Base-by-base conservation (phyloP, 495 filamentous ascomycete species). In the Annulohypoxylon stygium region DNA sequence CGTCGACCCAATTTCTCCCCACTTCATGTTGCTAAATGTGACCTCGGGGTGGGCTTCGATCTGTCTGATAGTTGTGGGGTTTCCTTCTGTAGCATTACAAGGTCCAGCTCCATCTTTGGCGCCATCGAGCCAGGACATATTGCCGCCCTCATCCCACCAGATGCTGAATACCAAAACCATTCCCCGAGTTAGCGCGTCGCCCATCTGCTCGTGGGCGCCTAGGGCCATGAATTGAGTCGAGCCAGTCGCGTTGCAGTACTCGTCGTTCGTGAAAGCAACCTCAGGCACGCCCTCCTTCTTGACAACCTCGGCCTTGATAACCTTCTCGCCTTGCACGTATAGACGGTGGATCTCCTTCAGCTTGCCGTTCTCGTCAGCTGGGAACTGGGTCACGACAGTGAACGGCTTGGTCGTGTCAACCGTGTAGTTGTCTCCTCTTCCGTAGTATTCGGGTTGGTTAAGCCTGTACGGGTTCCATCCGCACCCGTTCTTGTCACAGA, bases 321-420 rank as follows among this genome's bases (percentile, higher is more conserved):
- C 84, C 45, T 81, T 82, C 8, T 88, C 89, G 69, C 85, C 77
- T 75, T 92, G 90, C 16, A 90, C 78, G 79, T 92, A 93, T 12
- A 88, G 55, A 4, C 91, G 84, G 11, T 83, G 80, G 77, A 92
- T 91, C 75, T 89, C 85, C 48, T 57, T 78, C 23, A 92, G 81
- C 4, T 76, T 74, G 12, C 88, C 88, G 39, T 79, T 76, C 59
- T 85, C 84, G 65, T 78, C 81, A 33, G 88, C 88, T 5, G 87
- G 70, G 80, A 92, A 93, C 75, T 91, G 90, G 2, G 90, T 92
- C 25, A 91, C 86, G 43, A 92, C 89, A 1, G 90, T 92, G 73
- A 92, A 89, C 4, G 83, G 82, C 48, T 81, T 80, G 16, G 74
- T 83, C 3, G 90, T 91, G 80, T 93, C 88, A 36, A 93, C 86